Base-by-base conservation (phyloP, 352 stramenopile species). In the Blastocystis sp. region DNA sequence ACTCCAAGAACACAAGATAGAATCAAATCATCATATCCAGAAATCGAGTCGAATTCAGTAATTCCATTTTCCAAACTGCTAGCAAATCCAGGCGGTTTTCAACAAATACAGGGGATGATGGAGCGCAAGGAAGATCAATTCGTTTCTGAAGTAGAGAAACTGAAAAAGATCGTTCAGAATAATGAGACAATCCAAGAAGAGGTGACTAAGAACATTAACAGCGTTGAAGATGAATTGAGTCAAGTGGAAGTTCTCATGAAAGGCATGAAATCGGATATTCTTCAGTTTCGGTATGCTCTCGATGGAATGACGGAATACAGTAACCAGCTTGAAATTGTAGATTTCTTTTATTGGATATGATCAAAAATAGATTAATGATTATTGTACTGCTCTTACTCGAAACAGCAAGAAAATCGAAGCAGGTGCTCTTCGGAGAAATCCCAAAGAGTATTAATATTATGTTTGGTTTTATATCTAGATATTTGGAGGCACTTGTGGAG, bases 191-290 rank as follows among this genome's bases (percentile, higher is more conserved):
- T 83, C 52, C 49, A 65, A 49, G 54, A 83, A n/a, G 71, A 65
- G 7, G 71, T 83, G 71, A 66, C 24, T 35, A 65, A 27, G 51
- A 83, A 83, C 51, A 29, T 83, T 16, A 56, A 46, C 19, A 83
- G 51, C 29, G 71, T 83, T 21, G 29, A 83, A 43, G 46, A 66
- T n/a, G 71, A 83, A 43, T 67, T 83, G 46, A 54, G 71, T 24
- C 71, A 66, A 43, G 51, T 83, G 29, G 71, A 83, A 83, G 54
- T 65, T 32, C 71, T 83, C 29, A 83, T 83, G 71, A 83, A 83
- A 56, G 54, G 54, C 21, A 83, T 83, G 71, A 83, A 83, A 67
- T 67, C 43, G 21, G 71, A 83, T 83, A 43, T 83, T 14, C 71
- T 83, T 9, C 71, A 83, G 51, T 83, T 67, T 42, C 71, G 71